Evolutionary conservation across 768 basidiomycete genomes (phyloP).

Genomic region (Clavaria fumosa): DNA sequence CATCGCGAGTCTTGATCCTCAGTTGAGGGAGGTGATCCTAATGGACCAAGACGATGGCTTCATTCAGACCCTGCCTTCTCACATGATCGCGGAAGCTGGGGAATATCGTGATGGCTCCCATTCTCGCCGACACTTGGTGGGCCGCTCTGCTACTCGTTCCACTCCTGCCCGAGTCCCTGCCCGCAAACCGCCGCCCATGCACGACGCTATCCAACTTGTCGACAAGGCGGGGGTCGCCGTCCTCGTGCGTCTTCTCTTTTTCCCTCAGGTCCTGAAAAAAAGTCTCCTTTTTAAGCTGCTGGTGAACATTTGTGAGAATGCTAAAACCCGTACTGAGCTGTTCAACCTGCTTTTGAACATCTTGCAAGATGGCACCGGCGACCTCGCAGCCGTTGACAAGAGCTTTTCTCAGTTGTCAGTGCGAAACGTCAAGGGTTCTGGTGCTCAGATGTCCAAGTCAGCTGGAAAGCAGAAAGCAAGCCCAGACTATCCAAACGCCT

Average conservation of each 20-base stretch:
- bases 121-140: conserved; percentile 20
- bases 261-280: conserved; percentile 84
- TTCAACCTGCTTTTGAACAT: conserved; percentile 92
- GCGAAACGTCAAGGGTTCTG: conserved; percentile 31
- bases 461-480: conserved; percentile 56
- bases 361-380: conserved; percentile 88
- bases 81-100: conserved; percentile 76
- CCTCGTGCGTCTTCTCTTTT: conserved; percentile 86
- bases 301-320: conserved; percentile 91
- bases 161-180: conserved; percentile 17
- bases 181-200: conserved; percentile 42
- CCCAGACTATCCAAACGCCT: conserved; percentile 34
- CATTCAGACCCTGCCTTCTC: conserved; percentile 64
- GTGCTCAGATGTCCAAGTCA: conserved; percentile 31
- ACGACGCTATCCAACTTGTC: conserved; percentile 86
- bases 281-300: conserved; percentile 77
- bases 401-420: conserved; percentile 88
- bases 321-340: conserved; percentile 78
- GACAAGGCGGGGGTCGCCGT: conserved; percentile 83
- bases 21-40: conserved; percentile 79
- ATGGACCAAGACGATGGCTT: conserved; percentile 81
- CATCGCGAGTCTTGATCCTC: conserved; percentile 83
- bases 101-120: conserved; percentile 43
- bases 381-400: conserved; percentile 81
- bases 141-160: conserved; percentile 19